Evolutionary conservation across 345 rosid genomes (phyloP), one percentile per base, ranked within the genome.

Genomic region (Dipteronia dyeriana): DNA sequence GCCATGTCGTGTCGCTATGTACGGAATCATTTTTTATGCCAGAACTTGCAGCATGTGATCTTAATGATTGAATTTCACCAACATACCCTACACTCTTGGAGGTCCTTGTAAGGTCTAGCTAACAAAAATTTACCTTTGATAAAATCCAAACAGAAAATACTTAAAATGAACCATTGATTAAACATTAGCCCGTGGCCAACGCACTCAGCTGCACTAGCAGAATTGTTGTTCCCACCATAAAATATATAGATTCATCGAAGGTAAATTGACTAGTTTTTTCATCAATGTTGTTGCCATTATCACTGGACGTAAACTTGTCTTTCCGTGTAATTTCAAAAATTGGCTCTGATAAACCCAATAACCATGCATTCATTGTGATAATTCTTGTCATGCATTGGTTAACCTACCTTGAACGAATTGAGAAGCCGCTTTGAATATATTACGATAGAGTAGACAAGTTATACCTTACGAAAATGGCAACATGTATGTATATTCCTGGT

Each of bases 281-380:
- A 39, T 78, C 80, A 22, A 38, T 57, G n/a, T n/a, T n/a, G n/a
- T n/a, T n/a, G n/a, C n/a, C n/a, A 1, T 57, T 71, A 23, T 74
- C 70, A 14, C n/a, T 7, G 3, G 81, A 68, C 7, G 67, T 73
- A 25, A 86, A 23, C 1, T 7, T 39, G n/a, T n/a, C 83, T 66
- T 92, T 92, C 54, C 75, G 85, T 3, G 97, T 91, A 7, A 92
- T 80, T 79, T 85, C 85, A 74, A 92, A 90, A 0, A 82, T 81
- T 2, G 82, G 84, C 14, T 86, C 87, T 0, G 93, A 84, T 16
- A 90, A 17, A 16, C 94, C n/a, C n/a, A n/a, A n/a, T n/a, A n/a
- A n/a, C n/a, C n/a, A n/a, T n/a, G n/a, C n/a, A n/a, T n/a, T n/a
- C n/a, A n/a, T n/a, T n/a, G n/a, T n/a, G n/a, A n/a, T n/a, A n/a